A percentile compares a stretch with the other conserved stretches of the same genome.
Evolutionary conservation across 2,329 filamentous ascomycete species (phyloP).

Genomic region (Cordyceps fumosorosea): DNA sequence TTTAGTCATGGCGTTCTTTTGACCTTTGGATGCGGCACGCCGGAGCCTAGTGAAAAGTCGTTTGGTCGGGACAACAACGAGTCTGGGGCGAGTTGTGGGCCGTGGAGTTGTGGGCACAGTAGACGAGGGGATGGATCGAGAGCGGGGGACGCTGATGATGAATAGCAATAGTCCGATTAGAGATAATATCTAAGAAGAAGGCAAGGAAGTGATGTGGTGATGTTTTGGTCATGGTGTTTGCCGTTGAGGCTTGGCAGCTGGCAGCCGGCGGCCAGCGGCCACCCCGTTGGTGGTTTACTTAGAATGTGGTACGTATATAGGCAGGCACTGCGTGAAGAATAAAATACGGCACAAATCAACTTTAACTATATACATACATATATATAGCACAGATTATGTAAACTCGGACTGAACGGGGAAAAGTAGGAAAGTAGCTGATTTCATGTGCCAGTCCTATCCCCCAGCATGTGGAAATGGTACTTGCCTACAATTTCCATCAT

Average conservation of each 20-base stretch:
- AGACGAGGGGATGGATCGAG: not conserved
- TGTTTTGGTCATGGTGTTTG: not conserved
- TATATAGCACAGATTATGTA: no score
- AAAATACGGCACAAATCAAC: no score
- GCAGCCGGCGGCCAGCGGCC: not conserved
- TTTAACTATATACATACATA: no score
- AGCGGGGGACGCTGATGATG: not conserved
- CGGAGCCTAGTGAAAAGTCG: not conserved
- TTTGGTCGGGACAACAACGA: not conserved
- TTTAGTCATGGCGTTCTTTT: conserved; percentile 8
- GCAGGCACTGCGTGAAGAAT: no score
- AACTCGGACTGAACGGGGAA: no score
- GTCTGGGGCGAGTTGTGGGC: conserved; percentile 1
- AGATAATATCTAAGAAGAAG: not conserved
- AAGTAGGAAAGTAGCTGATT: no score
- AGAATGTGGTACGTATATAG: no score
- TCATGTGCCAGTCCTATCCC: no score
- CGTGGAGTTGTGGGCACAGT: not conserved
- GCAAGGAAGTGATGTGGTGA: not conserved
- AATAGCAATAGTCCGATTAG: not conserved
- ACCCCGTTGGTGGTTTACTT: not conserved
- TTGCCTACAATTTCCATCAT: no score
- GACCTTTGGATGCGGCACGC: not conserved
- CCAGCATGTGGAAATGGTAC: no score
- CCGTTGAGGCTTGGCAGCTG: not conserved